A percentile compares a stretch with the other conserved stretches of the same genome.
phyloP scores from a whole-genome alignment of 208 protist genomes.

The Polymyxa betae region DNA sequence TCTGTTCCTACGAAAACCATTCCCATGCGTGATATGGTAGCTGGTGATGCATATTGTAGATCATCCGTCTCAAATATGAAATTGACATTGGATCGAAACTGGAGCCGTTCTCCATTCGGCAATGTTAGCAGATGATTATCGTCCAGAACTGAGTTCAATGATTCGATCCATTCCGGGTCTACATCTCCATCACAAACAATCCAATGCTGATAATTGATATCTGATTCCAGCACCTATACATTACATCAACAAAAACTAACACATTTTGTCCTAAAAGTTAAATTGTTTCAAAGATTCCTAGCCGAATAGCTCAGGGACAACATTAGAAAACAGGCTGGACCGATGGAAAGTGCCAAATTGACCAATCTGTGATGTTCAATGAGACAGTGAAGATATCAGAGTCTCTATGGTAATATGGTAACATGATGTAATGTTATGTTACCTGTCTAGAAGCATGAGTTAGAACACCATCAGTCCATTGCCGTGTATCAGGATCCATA shows the following conservation, averaged over 20 bases:
- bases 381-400: no score
- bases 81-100: conserved; percentile 97
- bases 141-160: conserved; percentile 98
- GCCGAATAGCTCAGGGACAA: no score
- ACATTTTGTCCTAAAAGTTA: no score
- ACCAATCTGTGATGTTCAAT: no score
- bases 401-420: no score
- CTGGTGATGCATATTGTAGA: conserved; percentile 93
- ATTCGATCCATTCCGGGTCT: conserved; percentile 98
- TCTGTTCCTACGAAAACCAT: conserved; percentile 96
- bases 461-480: conserved; percentile 95
- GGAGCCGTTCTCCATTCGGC: conserved; percentile 94
- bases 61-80: conserved; percentile 97
- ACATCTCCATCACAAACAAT: conserved; percentile 98
- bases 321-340: no score
- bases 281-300: no score
- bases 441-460: conserved; percentile 39
- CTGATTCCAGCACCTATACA: conserved; percentile 2
- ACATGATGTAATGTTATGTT: no score
- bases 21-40: conserved; percentile 95
- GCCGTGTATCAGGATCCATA: conserved; percentile 96
- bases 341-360: no score
- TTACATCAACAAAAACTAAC: no score
- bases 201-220: not conserved
- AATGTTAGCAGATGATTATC: conserved; percentile 95